A percentile compares a stretch with the other conserved stretches of the same genome.
phyloP scores from a whole-genome alignment of 106 monocot genomes.

The Gastrodia elata region DNA sequence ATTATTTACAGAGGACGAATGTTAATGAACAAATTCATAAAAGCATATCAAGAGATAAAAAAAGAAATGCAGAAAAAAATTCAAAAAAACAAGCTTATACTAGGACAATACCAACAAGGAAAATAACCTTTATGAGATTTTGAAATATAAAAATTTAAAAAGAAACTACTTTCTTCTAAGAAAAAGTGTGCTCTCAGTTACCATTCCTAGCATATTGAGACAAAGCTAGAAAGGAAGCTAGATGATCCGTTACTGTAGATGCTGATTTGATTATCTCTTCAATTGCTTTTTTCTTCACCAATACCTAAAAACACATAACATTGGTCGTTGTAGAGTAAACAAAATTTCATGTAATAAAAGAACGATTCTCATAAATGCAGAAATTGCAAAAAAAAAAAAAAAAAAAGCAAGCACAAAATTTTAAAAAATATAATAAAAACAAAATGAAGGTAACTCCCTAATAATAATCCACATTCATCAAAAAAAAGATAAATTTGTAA shows the following conservation, averaged over 20 bases:
- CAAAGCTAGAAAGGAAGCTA: conserved; percentile 56
- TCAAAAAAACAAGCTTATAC: not conserved
- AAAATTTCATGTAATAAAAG: not conserved
- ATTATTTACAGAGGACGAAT: not conserved
- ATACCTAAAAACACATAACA: conserved; percentile 28
- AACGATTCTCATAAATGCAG: not conserved
- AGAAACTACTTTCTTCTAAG: not conserved
- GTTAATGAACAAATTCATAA: not conserved
- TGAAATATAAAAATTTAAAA: not conserved
- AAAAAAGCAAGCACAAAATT: not conserved
- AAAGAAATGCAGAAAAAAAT: not conserved
- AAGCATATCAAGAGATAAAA: not conserved
- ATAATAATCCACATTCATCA: not conserved
- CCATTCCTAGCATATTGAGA: conserved; percentile 64
- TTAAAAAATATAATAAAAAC: not conserved
- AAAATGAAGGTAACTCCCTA: not conserved
- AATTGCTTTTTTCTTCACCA: conserved; percentile 77
- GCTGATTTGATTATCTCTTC: conserved; percentile 65
- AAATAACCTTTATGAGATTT: not conserved
- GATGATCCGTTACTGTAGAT: conserved; percentile 57
- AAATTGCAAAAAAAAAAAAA: not conserved
- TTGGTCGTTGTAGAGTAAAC: not conserved
- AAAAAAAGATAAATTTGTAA: not conserved
- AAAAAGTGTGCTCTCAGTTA: conserved; percentile 13
- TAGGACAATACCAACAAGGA: not conserved